Evolutionary conservation across 225 moss, liverwort and hornwort genomes (phyloP), one percentile per base, ranked within the genome.

Genomic region (Physcomitrellopsis africana): DNA sequence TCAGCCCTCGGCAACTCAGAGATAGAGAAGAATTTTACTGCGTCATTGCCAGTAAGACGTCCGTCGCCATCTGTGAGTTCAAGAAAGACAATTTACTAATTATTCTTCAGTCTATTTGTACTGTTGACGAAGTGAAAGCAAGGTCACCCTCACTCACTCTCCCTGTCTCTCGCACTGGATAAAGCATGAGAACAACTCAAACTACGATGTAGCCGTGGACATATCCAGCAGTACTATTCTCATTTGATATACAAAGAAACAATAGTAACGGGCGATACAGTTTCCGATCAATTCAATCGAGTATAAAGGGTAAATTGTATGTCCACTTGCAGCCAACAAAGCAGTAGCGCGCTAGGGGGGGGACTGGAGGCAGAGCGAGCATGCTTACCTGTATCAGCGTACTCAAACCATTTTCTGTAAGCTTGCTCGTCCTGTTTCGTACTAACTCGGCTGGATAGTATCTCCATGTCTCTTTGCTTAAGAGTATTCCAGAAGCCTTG

Each of bases 1-100:
- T 99, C 99, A 44, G 71, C 85, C 76, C 95, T 91, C 8, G 93
- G 90, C 60, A 99, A 79, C 68, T 89, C 80, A 47, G 99, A 95
- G 54, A 93, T 87, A 8, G 93, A 93, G 65, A 99, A 99, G 24
- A 99, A 95, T 67, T 95, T 99, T 7, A 99, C 99, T 26, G 99
- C 99, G 77, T 99, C 95, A 6, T 89, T 89, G 44, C 99, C 99
- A n/a, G 99, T 95, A 1, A 99, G 89, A 76, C 99, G 89, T 10
- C 93, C 95, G 80, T 99, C 99, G 29, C 76, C 72, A 87, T 99
- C 99, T 95, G 85, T 18, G 15, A 19, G 74, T 5, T 45, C 23
- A 59, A 70, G 63, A 60, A 63, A 8, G 47, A 3, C 8, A n/a
- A 66, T 5, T 2, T 22, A 0, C 14, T 15, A 62, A 52, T 32